Base-by-base conservation (phyloP, 2,329 filamentous ascomycete genomes). In the Colletotrichum nymphaeae region DNA sequence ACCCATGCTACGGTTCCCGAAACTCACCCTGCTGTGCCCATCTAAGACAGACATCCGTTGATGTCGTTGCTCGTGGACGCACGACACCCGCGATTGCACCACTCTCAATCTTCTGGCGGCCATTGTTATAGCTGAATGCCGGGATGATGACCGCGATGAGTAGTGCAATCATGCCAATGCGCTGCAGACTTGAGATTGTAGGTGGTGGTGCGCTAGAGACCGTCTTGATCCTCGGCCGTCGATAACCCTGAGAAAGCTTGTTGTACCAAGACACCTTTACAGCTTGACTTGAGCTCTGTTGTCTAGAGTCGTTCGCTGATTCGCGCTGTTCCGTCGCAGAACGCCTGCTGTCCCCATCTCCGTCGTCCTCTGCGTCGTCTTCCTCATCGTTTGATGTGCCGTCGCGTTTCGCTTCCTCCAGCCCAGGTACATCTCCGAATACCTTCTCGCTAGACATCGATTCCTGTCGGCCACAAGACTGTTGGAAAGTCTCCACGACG, bases 11-110 rank as follows among this genome's bases (percentile, higher is more conserved):
- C 46, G 22, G 3, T 5, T 19, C 1, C 4, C 5, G 3, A 5
- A 30, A 77, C 83, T 79, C 76, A 86, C 90, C 88, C 81, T 93
- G 92, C 65, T 91, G 89, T 22, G 88, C 88, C 91, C 91, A 94
- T 79, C 92, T 84, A 67, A 88, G 87, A 78, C 92, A 94, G 16
- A 91, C 85, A 75, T 89, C 84, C 3, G 77, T 77, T 74, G 80
- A 64, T 60, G 80, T 77, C 6, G 73, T 73, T 63, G 78, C 77
- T 28, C 79, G 78, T 42, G 74, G 64, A 1, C 55, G 35, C 49
- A 88, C 84, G 19, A 86, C 80, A n/a, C 86, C 86, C 4, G 88
- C 88, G 70, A 86, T 85, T 60, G 84, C 88, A 35, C 85, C 85
- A 75, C 78, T 83, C 46, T 83, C 82, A 63, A 84, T 76, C 46